Percentiles rank a stretch among this genome's conserved stretches.
Conservation (phyloP, 441 rosid species). For the Gossypium davidsonii region DNA sequence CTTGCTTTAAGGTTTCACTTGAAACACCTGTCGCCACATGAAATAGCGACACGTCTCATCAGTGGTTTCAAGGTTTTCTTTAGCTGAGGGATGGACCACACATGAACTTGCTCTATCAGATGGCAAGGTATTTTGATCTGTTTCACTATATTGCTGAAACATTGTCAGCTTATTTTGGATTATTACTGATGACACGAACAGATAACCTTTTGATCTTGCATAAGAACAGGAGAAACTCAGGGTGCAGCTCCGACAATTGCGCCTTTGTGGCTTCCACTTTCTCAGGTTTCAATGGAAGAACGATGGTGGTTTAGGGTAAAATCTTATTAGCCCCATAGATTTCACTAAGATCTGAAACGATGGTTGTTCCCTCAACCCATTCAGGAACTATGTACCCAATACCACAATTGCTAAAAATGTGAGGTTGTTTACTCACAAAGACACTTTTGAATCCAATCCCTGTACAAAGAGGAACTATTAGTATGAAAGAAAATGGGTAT, state of each 20-base stretch:
- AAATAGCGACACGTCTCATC: background rate
- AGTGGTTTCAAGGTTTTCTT: background rate
- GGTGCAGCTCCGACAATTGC: slow-evolving; percentile 9
- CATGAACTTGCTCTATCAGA: background rate
- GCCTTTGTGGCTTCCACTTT: slow-evolving; percentile 14
- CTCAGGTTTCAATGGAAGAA: slow-evolving; percentile 11
- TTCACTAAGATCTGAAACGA: background rate
- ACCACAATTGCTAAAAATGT: slow-evolving; percentile 16
- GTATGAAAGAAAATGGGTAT: too few species aligned
- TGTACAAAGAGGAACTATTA: background rate
- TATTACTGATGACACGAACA: background rate
- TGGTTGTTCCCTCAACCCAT: background rate
- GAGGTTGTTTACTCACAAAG: slow-evolving; percentile 14
- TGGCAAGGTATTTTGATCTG: background rate
- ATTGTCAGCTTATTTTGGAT: background rate
- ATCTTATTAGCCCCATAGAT: slow-evolving; percentile 1
- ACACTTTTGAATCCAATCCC: slow-evolving; percentile 22
- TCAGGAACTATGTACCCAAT: slow-evolving; percentile 19
- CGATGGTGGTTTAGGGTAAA: background rate
- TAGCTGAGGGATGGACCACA: background rate
- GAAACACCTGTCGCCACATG: background rate
- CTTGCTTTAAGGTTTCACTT: background rate
- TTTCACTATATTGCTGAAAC: background rate
- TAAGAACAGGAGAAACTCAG: slow-evolving; percentile 12
- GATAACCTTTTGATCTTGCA: slow-evolving; percentile 9